Base-by-base conservation (phyloP, 2,329 filamentous ascomycete species). In the Apiospora saccharicola region DNA sequence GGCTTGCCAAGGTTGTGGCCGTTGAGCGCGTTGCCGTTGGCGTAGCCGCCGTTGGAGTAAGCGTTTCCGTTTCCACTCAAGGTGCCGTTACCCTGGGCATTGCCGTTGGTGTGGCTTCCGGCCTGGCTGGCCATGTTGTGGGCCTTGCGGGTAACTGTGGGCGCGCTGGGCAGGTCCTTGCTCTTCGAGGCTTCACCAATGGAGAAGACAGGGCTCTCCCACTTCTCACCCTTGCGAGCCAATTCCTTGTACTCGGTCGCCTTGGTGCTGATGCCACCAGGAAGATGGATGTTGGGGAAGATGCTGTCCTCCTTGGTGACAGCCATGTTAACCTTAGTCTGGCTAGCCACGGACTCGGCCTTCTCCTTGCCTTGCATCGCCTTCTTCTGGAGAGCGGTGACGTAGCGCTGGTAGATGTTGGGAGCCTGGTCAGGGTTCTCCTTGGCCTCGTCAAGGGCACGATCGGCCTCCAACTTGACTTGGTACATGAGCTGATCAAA, bases 121-220 rank as follows among this genome's bases (percentile, higher is more conserved):
- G 71, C 68, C 41, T 68, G 67, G 71, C 74, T 47, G 68, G 72
- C 70, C 30, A 73, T 72, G 70, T 85, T 73, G 70, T 85, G 84
- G 4, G 80, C 74, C 83, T 90, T 90, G 73, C 84, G 84, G 72
- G 83, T 81, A 16, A 90, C 83, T 72, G 83, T 80, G 34, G 88
- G 88, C 2, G 87, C 84, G n/a, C 79, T 80, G 1, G 95, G 95
- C 61, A 98, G 88, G 78, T 93, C 89, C 34, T 84, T 87, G 57
- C 93, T 94, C 83, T 92, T 91, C 71, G 89, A 86, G 14, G 95
- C 95, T 61, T 85, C 89, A 68, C 96, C 96, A 77, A 98, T 92
- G 73, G 90, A 92, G 86, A 99, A 99, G 79, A 99, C 91, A 13
- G 96, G 94, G 74, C 93, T 97, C 87, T 98, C 93, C 96, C 96